phyloP scores from a whole-genome alignment of 129 eudicot genomes.

The Scalesia atractyloides region DNA sequence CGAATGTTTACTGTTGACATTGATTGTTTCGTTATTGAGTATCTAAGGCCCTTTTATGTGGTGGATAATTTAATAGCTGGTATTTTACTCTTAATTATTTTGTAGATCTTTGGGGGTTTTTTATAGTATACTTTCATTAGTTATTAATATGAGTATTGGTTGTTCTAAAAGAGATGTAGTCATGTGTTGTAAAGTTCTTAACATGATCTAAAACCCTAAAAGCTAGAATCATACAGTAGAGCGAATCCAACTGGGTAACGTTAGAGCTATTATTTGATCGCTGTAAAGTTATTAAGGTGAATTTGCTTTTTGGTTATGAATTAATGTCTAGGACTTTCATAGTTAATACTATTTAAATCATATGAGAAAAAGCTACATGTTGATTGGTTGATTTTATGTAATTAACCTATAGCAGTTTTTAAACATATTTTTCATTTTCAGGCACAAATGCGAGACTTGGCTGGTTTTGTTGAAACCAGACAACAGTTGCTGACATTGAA shows the following conservation, averaged over 20 bases:
- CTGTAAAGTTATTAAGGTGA: background rate
- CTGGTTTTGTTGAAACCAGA: constrained; percentile 96
- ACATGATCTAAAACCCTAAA: background rate
- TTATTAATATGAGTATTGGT: background rate
- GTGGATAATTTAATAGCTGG: too few relatives aligned
- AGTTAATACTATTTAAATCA: background rate
- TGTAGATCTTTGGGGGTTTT: background rate
- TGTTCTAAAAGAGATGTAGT: background rate
- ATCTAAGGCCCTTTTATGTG: too few relatives aligned
- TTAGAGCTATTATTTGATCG: background rate
- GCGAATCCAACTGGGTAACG: background rate
- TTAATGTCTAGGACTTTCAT: background rate
- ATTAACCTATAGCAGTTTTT: background rate
- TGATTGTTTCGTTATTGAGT: too few relatives aligned
- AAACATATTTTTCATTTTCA: constrained; percentile 31
- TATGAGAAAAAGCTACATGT: constrained; percentile 1
- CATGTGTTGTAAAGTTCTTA: too few relatives aligned
- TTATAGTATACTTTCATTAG: background rate
- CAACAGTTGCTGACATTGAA: constrained; percentile 86
- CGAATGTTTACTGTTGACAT: too few relatives aligned
- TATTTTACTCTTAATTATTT: too few relatives aligned
- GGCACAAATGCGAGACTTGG: constrained; percentile 99
- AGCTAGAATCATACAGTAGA: background rate
- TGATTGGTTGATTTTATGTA: constrained; percentile 1
- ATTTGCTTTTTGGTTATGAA: background rate